These are phyloP conservation scores for Eucalyptus polyanthemos DNA, from an alignment of 345 rosid genomes.

Conservation along the genomic window DNA sequence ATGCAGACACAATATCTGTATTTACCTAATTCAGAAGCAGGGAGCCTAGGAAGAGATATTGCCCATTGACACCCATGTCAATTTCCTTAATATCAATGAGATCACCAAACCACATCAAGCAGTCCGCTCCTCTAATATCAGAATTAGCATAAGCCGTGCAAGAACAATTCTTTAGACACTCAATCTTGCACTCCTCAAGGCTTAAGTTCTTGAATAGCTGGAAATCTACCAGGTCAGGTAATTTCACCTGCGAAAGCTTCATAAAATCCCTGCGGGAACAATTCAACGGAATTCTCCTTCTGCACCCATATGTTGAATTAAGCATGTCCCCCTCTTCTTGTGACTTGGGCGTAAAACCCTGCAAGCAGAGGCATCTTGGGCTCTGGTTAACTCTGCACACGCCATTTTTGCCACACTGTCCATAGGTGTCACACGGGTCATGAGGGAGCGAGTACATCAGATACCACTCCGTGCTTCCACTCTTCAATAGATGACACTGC, in stretches of 20 bases:
- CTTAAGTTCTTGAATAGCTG: slow-evolving; percentile 1
- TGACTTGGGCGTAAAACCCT: slow-evolving; percentile 18
- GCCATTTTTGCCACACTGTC: not conserved
- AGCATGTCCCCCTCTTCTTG: slow-evolving; percentile 3
- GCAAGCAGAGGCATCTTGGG: not conserved
- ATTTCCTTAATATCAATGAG: not conserved
- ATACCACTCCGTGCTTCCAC: not conserved
- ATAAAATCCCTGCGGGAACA: not conserved
- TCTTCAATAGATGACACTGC: not conserved
- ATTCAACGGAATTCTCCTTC: not conserved
- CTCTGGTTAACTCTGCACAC: not conserved
- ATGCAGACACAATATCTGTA: not conserved
- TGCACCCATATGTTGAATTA: slow-evolving; percentile 6
- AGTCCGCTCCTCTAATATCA: slow-evolving; percentile 1
- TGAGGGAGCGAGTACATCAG: not conserved
- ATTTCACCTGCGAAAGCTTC: not conserved
- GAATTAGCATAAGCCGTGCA: slow-evolving; percentile 15
- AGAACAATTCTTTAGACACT: slow-evolving; percentile 13
- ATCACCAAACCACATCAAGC: slow-evolving; percentile 10
- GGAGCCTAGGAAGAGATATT: not conserved
- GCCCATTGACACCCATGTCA: too few relatives aligned
- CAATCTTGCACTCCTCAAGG: not conserved
- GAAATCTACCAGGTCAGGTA: slow-evolving; percentile 11
- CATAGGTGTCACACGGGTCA: not conserved
- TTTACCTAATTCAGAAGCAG: not conserved